Conservation (phyloP, 495 filamentous ascomycete genomes). For the Penicillium argentinense region DNA sequence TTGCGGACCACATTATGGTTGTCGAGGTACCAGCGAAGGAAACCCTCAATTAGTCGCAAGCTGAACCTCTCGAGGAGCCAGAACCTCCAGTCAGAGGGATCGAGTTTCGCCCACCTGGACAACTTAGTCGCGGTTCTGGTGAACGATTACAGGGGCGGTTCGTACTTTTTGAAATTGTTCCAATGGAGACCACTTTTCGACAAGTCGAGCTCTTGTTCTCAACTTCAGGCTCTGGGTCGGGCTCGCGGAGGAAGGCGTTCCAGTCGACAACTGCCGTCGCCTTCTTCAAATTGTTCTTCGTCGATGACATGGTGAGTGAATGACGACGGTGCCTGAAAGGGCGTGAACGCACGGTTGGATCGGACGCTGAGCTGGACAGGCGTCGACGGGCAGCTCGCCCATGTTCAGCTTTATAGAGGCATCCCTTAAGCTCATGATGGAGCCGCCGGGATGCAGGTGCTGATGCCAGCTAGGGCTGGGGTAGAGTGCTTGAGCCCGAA, state of each 20-base stretch:
- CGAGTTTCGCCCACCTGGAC: constrained; percentile 4
- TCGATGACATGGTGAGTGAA: not conserved
- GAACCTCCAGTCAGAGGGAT: constrained; percentile 2
- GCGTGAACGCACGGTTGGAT: not conserved
- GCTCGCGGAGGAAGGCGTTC: constrained; percentile 6
- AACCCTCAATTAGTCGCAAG: constrained; percentile 7
- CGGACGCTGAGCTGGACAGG: not conserved
- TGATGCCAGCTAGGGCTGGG: not conserved
- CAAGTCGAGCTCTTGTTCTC: constrained; percentile 1
- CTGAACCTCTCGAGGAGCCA: constrained; percentile 6
- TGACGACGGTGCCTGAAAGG: not conserved
- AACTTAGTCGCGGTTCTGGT: not conserved
- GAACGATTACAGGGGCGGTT: not conserved
- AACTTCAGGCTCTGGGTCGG: constrained; percentile 1
- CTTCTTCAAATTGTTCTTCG: constrained; percentile 1
- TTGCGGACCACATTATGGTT: constrained; percentile 1
- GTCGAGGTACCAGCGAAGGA: constrained; percentile 8
- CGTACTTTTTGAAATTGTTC: constrained; percentile 2
- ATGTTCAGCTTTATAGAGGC: not conserved
- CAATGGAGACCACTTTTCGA: constrained; percentile 3
- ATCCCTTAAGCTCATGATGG: not conserved
- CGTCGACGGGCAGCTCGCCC: not conserved
- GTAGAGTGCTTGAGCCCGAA: not conserved
- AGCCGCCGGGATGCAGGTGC: not conserved
- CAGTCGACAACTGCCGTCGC: not conserved